These are phyloP conservation scores for Naematelia encephala DNA, from an alignment of 768 basidiomycete species.

Conservation along the genomic window DNA sequence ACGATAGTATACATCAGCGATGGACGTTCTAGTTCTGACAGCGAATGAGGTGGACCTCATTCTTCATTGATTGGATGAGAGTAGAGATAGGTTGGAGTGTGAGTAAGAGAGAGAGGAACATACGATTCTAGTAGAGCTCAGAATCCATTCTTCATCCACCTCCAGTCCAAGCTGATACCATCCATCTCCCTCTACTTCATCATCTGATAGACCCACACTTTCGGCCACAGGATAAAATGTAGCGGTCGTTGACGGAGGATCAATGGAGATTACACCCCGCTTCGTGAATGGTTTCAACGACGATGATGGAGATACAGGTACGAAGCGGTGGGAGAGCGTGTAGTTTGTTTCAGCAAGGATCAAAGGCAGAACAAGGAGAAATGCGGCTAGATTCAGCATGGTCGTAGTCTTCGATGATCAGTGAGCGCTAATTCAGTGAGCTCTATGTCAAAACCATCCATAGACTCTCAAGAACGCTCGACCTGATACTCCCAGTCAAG, in stretches of 20 bases:
- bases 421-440: neutral
- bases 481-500: neutral
- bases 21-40: too few species aligned
- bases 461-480: neutral
- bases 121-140: constrained; percentile 26
- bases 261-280: neutral
- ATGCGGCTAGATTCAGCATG: neutral
- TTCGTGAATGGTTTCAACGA: neutral
- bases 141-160: constrained; percentile 18
- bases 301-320: neutral
- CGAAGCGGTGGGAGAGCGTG: neutral
- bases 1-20: too few species aligned
- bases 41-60: too few species aligned
- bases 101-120: constrained; percentile 3
- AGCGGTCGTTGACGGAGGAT: neutral
- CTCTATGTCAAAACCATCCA: too few species aligned
- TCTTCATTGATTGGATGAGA: too few species aligned
- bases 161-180: constrained; percentile 37
- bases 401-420: neutral
- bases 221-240: neutral
- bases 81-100: neutral
- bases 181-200: neutral
- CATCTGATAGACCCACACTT: neutral
- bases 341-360: neutral
- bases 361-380: neutral